Base-by-base conservation (phyloP, 257 asterid species). In the Nicotiana tomentosiformis region DNA sequence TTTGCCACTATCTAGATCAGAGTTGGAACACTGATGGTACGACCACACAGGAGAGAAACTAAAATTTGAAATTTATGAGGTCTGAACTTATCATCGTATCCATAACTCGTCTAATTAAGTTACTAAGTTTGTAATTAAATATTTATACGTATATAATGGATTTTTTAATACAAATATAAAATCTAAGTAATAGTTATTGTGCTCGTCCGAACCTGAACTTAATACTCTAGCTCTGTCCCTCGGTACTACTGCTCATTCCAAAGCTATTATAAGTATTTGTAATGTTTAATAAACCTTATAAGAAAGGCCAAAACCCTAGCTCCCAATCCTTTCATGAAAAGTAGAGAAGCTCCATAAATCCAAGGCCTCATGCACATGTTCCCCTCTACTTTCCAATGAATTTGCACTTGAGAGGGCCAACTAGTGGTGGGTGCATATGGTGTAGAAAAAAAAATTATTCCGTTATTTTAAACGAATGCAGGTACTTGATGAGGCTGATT, bases 171-270 rank as follows among this genome's bases (percentile, higher is more conserved):
- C 49, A 7, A 43, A 43, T 43, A 7, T 0, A 43, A 43, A 43
- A 43, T 43, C 11, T 7, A 43, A 43, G 3, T 43, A 43, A 43
- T 7, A 1, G 1, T 1, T 7, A 43, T 0, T 43, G 3, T 0
- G 49, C 2, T 43, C 11, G 49, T 39, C 10, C 78, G 49, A 58
- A 72, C 17, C 16, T 30, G 35, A 3, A 32, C 35, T 3, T 32
- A 32, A 32, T 32, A 32, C 35, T 32, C 35, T 32, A 32, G 35
- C 35, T 32, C 35, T 2, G 57, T 14, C 57, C 57, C 78, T 78
- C 81, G 78, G 57, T 20, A 20, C 23, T 39, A 68, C 55, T 85
- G 58, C 82, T 61, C 81, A 84, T 83, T 70, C 83, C 86, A 82
- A 88, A 77, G 82, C 68, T 81, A 69, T 74, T 61, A 20, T 20